Evolutionary conservation across 768 basidiomycete genomes (phyloP).

Genomic region (Termitomyces sp.): DNA sequence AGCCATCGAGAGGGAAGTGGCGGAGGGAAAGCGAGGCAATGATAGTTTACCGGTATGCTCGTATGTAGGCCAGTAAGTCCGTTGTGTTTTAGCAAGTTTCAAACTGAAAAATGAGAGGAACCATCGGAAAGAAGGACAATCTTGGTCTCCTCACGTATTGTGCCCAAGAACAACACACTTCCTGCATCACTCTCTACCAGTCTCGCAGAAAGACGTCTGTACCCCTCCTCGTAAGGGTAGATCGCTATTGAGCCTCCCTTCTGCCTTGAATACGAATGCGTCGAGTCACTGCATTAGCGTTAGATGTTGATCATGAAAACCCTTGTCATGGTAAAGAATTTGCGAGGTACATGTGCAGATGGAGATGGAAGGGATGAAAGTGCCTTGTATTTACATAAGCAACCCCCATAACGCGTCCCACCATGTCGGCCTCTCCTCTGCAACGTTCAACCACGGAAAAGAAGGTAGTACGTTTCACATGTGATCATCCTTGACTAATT

Average conservation of each 20-base stretch:
- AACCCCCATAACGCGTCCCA: no score
- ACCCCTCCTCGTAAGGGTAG: conserved; percentile 56
- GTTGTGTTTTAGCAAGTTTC: conserved; percentile 65
- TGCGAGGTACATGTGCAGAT: conserved; percentile 90
- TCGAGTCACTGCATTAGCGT: conserved; percentile 85
- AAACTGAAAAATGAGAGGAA: conserved; percentile 48
- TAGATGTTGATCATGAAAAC: conserved; percentile 79
- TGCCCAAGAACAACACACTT: conserved; percentile 76
- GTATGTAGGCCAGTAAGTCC: conserved; percentile 79
- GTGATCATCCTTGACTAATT: no score
- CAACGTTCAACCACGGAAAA: no score
- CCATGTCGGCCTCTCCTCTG: no score
- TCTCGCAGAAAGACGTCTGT: conserved; percentile 59
- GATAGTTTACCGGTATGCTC: conserved; percentile 92
- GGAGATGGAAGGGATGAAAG: conserved; percentile 81
- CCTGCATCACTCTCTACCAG: conserved; percentile 78
- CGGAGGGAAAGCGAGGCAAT: conserved; percentile 55
- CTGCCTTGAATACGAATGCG: conserved; percentile 78
- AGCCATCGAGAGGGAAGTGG: conserved; percentile 47
- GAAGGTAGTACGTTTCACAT: no score
- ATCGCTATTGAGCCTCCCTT: conserved; percentile 68
- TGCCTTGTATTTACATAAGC: no score
- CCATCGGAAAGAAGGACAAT: conserved; percentile 27
- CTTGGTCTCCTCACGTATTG: conserved; percentile 82
- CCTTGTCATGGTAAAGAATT: conserved; percentile 84